Conservation (phyloP, 805 yeast species). For the Candida chauliodis region DNA sequence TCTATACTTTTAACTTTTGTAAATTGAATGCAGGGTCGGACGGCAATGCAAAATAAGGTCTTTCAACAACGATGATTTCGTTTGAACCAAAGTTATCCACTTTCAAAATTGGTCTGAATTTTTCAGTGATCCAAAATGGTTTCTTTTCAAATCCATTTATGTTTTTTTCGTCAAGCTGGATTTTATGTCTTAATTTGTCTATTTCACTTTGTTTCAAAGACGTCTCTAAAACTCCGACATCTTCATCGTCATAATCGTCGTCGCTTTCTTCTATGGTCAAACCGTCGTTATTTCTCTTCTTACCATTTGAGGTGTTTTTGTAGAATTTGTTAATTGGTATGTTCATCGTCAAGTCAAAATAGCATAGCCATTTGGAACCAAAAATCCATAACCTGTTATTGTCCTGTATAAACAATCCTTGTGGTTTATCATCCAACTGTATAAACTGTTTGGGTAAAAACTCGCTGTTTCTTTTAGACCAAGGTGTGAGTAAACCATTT, state of each 20-base stretch:
- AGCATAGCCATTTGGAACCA: conserved; percentile 80
- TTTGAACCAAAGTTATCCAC: conserved; percentile 52
- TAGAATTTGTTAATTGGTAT: conserved; percentile 42
- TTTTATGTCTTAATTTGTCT: conserved; percentile 34
- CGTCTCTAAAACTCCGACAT: conserved; percentile 21
- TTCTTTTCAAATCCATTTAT: conserved; percentile 21
- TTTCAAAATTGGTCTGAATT: conserved; percentile 68
- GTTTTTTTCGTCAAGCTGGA: conserved; percentile 34
- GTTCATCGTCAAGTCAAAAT: conserved; percentile 60
- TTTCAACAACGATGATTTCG: conserved; percentile 72
- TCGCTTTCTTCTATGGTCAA: conserved; percentile 27
- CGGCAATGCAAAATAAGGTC: conserved; percentile 59
- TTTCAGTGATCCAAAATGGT: conserved; percentile 72
- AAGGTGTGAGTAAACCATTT: conserved; percentile 51
- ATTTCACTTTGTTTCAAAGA: conserved; percentile 29
- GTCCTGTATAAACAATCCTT: conserved; percentile 59
- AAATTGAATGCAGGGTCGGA: conserved; percentile 63
- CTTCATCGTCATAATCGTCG: conserved; percentile 22
- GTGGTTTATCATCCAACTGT: conserved; percentile 59
- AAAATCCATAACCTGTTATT: conserved; percentile 77
- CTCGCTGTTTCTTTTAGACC: conserved; percentile 80
- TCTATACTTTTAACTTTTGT: conserved; percentile 48
- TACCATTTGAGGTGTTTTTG: conserved; percentile 22
- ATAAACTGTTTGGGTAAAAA: conserved; percentile 64
- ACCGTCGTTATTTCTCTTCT: conserved; percentile 45